These are phyloP conservation scores for Naganishia liquefaciens DNA, from an alignment of 1,284 basidiomycete species.

Conservation along the genomic window DNA sequence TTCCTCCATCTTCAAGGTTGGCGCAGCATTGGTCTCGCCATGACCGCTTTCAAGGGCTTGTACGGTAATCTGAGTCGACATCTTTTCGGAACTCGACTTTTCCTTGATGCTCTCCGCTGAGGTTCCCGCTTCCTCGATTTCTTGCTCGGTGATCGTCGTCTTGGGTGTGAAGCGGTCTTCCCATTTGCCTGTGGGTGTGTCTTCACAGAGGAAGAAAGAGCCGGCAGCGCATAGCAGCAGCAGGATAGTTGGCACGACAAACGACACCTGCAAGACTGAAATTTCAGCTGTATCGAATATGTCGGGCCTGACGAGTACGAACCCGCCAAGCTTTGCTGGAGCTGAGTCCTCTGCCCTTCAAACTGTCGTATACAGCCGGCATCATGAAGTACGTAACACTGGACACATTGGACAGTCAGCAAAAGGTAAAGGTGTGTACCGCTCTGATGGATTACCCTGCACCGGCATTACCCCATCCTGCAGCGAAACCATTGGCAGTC, in stretches of 20 bases:
- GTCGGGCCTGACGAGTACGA: not conserved
- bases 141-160: slow-evolving; percentile 16
- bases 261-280: slow-evolving; percentile 7
- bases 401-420: not conserved
- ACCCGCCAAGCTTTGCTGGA: slow-evolving; percentile 26
- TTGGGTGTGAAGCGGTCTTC: slow-evolving; percentile 17
- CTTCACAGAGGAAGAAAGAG: slow-evolving; percentile 27
- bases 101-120: slow-evolving; percentile 20
- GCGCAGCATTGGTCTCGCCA: not conserved
- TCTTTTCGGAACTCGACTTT: slow-evolving; percentile 14
- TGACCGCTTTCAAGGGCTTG: slow-evolving; percentile 16
- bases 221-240: slow-evolving; percentile 23
- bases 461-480: slow-evolving; percentile 37
- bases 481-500: slow-evolving; percentile 61
- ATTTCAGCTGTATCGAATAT: not conserved
- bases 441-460: not conserved
- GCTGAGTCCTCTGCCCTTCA: slow-evolving; percentile 10
- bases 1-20: slow-evolving; percentile 20
- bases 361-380: slow-evolving; percentile 28
- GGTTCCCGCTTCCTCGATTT: not conserved
- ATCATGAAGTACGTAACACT: slow-evolving; percentile 27
- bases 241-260: slow-evolving; percentile 26
- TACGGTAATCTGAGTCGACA: slow-evolving; percentile 7
- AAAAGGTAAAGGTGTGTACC: not conserved
- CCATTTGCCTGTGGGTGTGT: slow-evolving; percentile 29